Evolutionary conservation across 2,329 filamentous ascomycete species (phyloP), one percentile per base, ranked within the genome.

Genomic region (Diplodia sapinea): DNA sequence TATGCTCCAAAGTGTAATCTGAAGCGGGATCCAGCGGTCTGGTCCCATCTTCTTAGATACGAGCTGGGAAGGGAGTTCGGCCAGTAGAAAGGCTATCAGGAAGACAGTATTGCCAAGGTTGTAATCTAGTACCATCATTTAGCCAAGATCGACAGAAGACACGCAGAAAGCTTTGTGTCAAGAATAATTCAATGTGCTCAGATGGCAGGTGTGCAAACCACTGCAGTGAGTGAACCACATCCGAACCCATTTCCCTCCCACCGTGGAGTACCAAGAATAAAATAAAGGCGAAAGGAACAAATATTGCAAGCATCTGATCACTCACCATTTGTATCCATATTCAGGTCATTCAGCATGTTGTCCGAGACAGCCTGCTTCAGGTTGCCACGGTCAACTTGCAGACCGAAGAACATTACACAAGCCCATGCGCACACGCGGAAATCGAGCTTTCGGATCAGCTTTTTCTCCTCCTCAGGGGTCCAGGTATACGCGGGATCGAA

Each of bases 1-100:
- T 7, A 77, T 70, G 1, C 74, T 76, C 52, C 52, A 56, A 29
- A 56, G 52, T 6, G 52, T 31, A 17, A 56, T 54, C 26, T 79
- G 74, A 3, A 76, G 73, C 0, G 77, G 77, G 23, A 79, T 79
- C 76, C 76, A 79, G 50, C 77, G 71, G 70, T 85, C 82, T 0
- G 83, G 82, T 11, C 84, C 83, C 8, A 85, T 71, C 64, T 82
- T 83, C 74, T 85, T 85, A 66, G 81, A 84, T 62, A 85, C 76
- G 3, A 86, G 74, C 17, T 82, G 82, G 57, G 82, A 83, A 3
- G 83, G 83, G 0, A 85, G 73, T 54, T 85, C 83, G 4, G 83
- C 82, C 0, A 79, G 77, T 1, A 85, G 75, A 66, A 85, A 85
- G 0, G 77, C 76, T 0, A 82, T 74, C 0, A 76, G 70, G 38